Percentiles rank a stretch among this genome's conserved stretches.
Conservation (phyloP, 2,329 filamentous ascomycete species). For the Fusarium palustre region DNA sequence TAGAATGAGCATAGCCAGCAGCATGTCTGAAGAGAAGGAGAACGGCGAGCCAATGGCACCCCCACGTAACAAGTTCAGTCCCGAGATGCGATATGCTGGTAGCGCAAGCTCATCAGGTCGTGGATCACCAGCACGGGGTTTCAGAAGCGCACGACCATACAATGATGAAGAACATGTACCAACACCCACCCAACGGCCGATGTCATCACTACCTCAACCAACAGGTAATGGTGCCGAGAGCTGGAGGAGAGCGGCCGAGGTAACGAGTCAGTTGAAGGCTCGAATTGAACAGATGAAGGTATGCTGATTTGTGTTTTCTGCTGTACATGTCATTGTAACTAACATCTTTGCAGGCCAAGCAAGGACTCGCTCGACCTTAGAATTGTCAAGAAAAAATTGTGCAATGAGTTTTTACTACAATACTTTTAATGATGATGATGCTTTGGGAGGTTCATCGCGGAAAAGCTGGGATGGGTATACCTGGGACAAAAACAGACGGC, state of each 20-base stretch:
- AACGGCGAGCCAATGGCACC: constrained; percentile 67
- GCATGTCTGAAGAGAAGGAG: constrained; percentile 81
- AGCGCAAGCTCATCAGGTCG: constrained; percentile 66
- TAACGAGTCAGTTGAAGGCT: constrained; percentile 96
- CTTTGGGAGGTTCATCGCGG: constrained; percentile 36
- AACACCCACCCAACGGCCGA: constrained; percentile 49
- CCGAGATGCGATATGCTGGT: constrained; percentile 65
- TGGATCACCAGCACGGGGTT: constrained; percentile 70
- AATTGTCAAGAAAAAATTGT: constrained; percentile 17
- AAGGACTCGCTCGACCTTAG: constrained; percentile 61
- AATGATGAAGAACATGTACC: constrained; percentile 52
- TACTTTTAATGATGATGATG: constrained; percentile 44
- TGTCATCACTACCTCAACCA: constrained; percentile 53
- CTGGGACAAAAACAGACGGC: constrained; percentile 37
- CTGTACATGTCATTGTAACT: not conserved
- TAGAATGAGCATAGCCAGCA: constrained; percentile 72
- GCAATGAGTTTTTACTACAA: constrained; percentile 23
- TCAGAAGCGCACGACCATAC: constrained; percentile 53
- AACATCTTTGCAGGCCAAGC: constrained; percentile 57
- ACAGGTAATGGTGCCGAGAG: constrained; percentile 71
- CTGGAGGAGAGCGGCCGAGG: constrained; percentile 96
- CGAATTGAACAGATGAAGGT: constrained; percentile 99
- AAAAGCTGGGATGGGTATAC: constrained; percentile 41
- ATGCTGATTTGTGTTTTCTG: constrained; percentile 31
- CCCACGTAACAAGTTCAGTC: constrained; percentile 65